A percentile compares a stretch with the other conserved stretches of the same genome.
Conservation (phyloP, 139 green algal species). For the Closterium sp. region DNA sequence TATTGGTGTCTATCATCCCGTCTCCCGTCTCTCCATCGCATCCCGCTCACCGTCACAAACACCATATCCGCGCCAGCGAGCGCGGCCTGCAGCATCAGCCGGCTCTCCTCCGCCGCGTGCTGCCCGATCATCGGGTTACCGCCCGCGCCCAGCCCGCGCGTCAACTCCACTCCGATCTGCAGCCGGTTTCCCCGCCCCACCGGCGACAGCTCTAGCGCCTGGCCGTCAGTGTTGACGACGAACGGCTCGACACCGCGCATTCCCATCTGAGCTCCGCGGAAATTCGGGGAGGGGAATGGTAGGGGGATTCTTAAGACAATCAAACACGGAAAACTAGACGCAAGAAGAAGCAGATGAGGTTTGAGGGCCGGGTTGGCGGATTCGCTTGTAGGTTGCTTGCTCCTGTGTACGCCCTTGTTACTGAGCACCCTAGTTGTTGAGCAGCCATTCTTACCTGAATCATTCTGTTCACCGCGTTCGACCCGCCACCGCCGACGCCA, state of each 20-base stretch:
- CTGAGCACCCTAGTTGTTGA: neutral
- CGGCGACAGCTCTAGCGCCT: conserved; percentile 75
- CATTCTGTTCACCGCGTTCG: conserved; percentile 98
- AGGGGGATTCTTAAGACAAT: neutral
- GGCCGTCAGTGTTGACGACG: conserved; percentile 92
- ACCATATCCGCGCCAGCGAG: conserved; percentile 88
- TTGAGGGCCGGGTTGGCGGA: neutral
- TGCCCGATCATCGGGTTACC: conserved; percentile 79
- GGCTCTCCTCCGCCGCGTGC: conserved; percentile 65
- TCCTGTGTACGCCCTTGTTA: too few species aligned
- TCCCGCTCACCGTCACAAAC: conserved; percentile 76
- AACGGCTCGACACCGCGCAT: conserved; percentile 87
- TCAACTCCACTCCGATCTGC: conserved; percentile 87
- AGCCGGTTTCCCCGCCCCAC: conserved; percentile 65
- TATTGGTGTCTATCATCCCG: too few species aligned
- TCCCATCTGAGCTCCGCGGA: conserved; percentile 37
- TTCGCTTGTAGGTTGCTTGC: neutral
- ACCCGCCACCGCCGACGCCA: conserved; percentile 89
- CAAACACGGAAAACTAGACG: neutral
- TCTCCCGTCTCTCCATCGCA: too few species aligned
- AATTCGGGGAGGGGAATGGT: neutral
- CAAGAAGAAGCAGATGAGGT: neutral
- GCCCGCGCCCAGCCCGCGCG: conserved; percentile 64
- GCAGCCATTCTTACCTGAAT: conserved; percentile 53
- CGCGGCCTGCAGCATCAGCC: conserved; percentile 59